These are phyloP conservation scores for Podospora fimiseda DNA, from an alignment of 495 filamentous ascomycete species.

Conservation along the genomic window DNA sequence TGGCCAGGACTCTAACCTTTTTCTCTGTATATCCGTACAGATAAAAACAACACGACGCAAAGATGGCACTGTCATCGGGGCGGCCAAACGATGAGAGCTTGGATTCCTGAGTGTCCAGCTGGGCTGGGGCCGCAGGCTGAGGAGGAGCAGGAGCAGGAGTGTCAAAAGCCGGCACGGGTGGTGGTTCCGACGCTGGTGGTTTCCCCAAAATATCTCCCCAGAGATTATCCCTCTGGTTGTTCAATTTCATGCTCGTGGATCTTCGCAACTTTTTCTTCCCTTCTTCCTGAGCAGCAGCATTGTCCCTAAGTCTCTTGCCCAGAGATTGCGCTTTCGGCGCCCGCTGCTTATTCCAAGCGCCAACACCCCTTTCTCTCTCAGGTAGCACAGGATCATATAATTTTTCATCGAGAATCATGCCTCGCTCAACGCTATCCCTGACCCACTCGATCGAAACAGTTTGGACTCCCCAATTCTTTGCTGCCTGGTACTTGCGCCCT, in stretches of 20 bases:
- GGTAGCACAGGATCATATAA: slow-evolving; percentile 71
- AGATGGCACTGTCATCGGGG: slow-evolving; percentile 32
- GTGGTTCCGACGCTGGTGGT: slow-evolving; percentile 9
- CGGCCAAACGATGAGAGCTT: slow-evolving; percentile 26
- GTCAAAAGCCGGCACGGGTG: not conserved
- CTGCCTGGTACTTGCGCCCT: slow-evolving; percentile 84
- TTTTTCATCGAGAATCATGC: slow-evolving; percentile 86
- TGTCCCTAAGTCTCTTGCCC: slow-evolving; percentile 35
- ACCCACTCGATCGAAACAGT: slow-evolving; percentile 83
- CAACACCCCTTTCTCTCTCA: slow-evolving; percentile 61
- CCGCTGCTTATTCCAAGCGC: slow-evolving; percentile 65
- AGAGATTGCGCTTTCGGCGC: slow-evolving; percentile 24
- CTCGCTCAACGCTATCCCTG: slow-evolving; percentile 72
- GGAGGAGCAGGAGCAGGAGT: slow-evolving; percentile 7
- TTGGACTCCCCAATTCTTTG: slow-evolving; percentile 68
- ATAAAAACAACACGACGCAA: slow-evolving; percentile 54
- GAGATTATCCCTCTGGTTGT: slow-evolving; percentile 69
- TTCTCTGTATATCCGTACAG: slow-evolving; percentile 53
- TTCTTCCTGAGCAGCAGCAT: slow-evolving; percentile 24
- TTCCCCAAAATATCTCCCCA: slow-evolving; percentile 79
- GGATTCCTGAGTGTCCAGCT: slow-evolving; percentile 19
- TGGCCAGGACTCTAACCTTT: slow-evolving; percentile 38
- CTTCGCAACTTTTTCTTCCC: slow-evolving; percentile 70
- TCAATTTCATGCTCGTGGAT: slow-evolving; percentile 70
- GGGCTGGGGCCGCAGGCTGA: slow-evolving; percentile 7